Percentiles rank a stretch among this genome's conserved stretches.
These are phyloP conservation scores for Talaromyces sp. DNA, from an alignment of 2,329 filamentous ascomycete species.

Conservation along the genomic window DNA sequence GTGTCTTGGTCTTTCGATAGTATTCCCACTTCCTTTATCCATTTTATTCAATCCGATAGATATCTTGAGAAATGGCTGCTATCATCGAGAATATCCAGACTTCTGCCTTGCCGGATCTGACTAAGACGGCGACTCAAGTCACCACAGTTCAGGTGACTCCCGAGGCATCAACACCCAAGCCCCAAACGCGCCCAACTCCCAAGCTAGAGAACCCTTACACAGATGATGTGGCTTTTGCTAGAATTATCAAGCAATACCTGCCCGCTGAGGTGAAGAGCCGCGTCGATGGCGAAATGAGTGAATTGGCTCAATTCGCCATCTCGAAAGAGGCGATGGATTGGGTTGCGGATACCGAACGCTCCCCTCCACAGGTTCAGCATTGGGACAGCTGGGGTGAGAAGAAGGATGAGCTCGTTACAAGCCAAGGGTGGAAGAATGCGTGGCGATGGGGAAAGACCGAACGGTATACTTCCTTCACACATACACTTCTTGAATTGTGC, in stretches of 20 bases:
- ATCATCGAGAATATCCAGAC: neutral
- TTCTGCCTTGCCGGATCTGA: neutral
- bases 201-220: neutral
- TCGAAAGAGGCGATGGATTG: neutral
- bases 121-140: neutral
- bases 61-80: neutral
- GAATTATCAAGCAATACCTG: neutral
- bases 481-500: neutral
- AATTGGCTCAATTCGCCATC: neutral
- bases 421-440: conserved; percentile 59
- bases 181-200: neutral
- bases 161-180: neutral
- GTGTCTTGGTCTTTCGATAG: neutral
- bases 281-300: neutral
- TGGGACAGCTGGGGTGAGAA: conserved; percentile 61
- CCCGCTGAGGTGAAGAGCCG: neutral
- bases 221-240: conserved; percentile 4
- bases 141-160: neutral
- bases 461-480: conserved; percentile 20
- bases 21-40: neutral
- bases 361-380: conserved; percentile 59
- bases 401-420: conserved; percentile 58
- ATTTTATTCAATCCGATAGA: neutral
- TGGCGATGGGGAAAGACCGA: conserved; percentile 34
- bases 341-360: conserved; percentile 60